Conservation (phyloP, 164 flowering plant species). For the Chimonanthus salicifolius region DNA sequence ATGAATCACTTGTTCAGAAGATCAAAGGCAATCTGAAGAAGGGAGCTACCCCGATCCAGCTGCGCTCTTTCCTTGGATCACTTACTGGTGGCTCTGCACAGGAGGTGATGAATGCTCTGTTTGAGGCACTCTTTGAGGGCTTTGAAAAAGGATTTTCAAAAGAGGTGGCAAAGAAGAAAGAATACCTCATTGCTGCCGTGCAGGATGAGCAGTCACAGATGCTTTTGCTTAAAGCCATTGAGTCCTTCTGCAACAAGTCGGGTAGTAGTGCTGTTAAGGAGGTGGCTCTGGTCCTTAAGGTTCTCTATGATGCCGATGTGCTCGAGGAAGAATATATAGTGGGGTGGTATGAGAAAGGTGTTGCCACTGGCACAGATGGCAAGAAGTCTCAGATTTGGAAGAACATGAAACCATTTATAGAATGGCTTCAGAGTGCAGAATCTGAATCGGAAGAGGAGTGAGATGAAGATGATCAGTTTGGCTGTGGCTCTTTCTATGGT, state of each 20-base stretch:
- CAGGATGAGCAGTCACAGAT: constrained; percentile 41
- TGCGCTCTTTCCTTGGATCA: constrained; percentile 30
- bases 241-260: constrained; percentile 37
- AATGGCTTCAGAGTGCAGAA: constrained; percentile 78
- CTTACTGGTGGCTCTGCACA: constrained; percentile 29
- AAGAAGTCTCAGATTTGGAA: constrained; percentile 50
- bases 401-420: constrained; percentile 55
- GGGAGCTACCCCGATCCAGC: constrained; percentile 34
- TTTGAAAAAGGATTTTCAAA: constrained; percentile 55
- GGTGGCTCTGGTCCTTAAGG: constrained; percentile 55
- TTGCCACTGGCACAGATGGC: constrained; percentile 33
- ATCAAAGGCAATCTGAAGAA: constrained; percentile 36
- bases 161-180: constrained; percentile 40
- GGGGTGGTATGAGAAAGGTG: constrained; percentile 49
- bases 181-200: constrained; percentile 33
- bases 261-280: constrained; percentile 44
- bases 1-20: constrained; percentile 28
- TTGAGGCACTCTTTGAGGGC: constrained; percentile 52
- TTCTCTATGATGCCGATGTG: constrained; percentile 54
- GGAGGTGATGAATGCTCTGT: constrained; percentile 39
- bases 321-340: constrained; percentile 51
- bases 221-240: constrained; percentile 40
- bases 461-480: not conserved
- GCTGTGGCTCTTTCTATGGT: too few relatives aligned
- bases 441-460: constrained; percentile 53